Evolutionary conservation across 139 green algal species (phyloP).

Genomic region (Micractinium sp.): DNA sequence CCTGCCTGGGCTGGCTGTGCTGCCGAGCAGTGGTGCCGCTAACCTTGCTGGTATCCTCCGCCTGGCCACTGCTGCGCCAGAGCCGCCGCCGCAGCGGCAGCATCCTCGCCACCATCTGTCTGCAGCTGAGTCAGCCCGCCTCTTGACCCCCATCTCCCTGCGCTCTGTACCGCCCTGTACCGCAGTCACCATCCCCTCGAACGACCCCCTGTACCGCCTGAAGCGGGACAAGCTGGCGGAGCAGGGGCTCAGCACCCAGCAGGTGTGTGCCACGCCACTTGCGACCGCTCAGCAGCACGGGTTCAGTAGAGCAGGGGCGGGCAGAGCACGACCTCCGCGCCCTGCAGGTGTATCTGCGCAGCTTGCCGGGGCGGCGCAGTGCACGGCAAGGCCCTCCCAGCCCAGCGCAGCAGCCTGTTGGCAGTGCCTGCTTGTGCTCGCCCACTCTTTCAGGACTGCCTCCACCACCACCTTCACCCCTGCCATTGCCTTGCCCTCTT

Average conservation of each 20-base stretch:
- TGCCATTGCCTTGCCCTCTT: not conserved
- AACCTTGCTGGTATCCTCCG: too few species aligned
- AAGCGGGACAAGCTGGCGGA: slow-evolving; percentile 80
- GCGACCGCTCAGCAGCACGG: too few species aligned
- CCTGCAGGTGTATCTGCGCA: too few species aligned
- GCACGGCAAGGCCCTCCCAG: not conserved
- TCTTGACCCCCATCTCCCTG: not conserved
- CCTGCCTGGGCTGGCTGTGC: too few species aligned
- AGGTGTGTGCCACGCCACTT: slow-evolving; percentile 21
- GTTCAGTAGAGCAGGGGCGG: too few species aligned
- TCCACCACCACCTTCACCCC: not conserved
- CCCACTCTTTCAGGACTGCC: not conserved
- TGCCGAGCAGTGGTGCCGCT: too few species aligned
- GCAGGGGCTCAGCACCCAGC: slow-evolving; percentile 57
- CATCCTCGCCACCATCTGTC: not conserved
- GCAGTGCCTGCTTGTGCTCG: not conserved
- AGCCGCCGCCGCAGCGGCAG: not conserved
- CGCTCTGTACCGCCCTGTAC: not conserved
- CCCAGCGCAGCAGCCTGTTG: too few species aligned
- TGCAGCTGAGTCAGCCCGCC: not conserved
- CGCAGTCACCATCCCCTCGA: slow-evolving; percentile 58
- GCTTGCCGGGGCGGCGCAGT: not conserved
- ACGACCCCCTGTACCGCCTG: slow-evolving; percentile 83
- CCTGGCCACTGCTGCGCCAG: too few species aligned
- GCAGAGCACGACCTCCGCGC: too few species aligned